phyloP scores from a whole-genome alignment of 192 early-diverging fungal species.

The Chytriomyces confervae region DNA sequence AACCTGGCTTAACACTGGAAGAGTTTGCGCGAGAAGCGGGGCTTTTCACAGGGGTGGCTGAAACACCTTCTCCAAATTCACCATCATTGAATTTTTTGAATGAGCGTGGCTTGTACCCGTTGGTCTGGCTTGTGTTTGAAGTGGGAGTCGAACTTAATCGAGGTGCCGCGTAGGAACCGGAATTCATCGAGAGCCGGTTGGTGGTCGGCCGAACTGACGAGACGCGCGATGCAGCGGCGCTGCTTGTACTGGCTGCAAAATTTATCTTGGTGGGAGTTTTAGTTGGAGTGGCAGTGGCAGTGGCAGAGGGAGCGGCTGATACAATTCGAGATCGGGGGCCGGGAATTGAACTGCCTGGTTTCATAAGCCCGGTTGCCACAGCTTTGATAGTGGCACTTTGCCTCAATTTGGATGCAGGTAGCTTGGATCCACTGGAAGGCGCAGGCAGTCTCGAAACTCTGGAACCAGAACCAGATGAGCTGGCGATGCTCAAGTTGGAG shows the following conservation, averaged over 20 bases:
- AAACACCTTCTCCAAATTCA: not conserved
- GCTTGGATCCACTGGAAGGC: not conserved
- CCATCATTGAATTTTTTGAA: slow-evolving; percentile 49
- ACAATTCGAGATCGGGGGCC: not conserved
- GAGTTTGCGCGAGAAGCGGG: not conserved
- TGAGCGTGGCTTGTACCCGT: slow-evolving; percentile 39
- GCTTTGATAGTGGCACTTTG: slow-evolving; percentile 1
- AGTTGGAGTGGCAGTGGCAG: not conserved
- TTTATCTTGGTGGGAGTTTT: slow-evolving; percentile 25
- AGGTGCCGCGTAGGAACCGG: not conserved
- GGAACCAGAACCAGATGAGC: not conserved
- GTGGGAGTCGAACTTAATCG: not conserved
- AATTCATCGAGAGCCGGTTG: not conserved
- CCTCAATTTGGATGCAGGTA: not conserved
- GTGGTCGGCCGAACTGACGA: not conserved
- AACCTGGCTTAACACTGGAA: not conserved
- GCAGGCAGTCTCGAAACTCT: not conserved
- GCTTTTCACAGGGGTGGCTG: not conserved
- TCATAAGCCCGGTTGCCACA: not conserved
- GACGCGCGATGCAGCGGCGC: not conserved
- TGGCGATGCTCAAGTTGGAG: not conserved
- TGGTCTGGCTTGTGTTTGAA: not conserved
- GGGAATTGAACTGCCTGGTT: not conserved
- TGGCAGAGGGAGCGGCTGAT: not conserved
- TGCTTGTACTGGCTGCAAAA: slow-evolving; percentile 8